Evolutionary conservation across 2,329 filamentous ascomycete genomes (phyloP).

Genomic region (Aspergillus alliaceus): DNA sequence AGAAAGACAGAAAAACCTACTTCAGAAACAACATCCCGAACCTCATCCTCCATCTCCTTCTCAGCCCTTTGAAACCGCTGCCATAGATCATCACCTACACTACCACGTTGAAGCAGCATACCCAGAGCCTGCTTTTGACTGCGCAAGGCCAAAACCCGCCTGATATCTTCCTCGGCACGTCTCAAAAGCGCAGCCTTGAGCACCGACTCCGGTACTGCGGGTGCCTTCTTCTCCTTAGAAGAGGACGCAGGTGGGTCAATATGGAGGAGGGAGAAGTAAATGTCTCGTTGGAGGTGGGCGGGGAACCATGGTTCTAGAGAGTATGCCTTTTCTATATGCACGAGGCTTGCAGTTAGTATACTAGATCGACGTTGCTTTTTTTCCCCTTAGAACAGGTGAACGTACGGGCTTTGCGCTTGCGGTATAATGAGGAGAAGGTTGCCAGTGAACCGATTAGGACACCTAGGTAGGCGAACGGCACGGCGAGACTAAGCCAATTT

Average conservation of each 20-base stretch:
- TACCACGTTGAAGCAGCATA: constrained; percentile 80
- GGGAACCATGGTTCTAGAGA: constrained; percentile 94
- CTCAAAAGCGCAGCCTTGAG: constrained; percentile 85
- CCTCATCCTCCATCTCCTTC: constrained; percentile 95
- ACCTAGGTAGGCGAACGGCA: constrained; percentile 85
- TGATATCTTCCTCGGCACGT: constrained; percentile 89
- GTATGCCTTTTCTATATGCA: constrained; percentile 67
- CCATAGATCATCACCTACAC: constrained; percentile 94
- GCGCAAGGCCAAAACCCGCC: constrained; percentile 84
- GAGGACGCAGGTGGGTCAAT: constrained; percentile 55
- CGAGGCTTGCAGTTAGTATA: constrained; percentile 12
- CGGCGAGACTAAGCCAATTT: constrained; percentile 80
- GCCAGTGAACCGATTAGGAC: constrained; percentile 85
- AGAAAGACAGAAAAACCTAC: constrained; percentile 49
- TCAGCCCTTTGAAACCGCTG: constrained; percentile 88
- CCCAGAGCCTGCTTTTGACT: constrained; percentile 85
- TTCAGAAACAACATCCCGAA: constrained; percentile 91
- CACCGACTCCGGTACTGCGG: constrained; percentile 76
- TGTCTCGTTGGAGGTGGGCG: constrained; percentile 83
- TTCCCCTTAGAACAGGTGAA: background rate
- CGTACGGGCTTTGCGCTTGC: constrained; percentile 83
- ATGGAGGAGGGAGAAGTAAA: constrained; percentile 91
- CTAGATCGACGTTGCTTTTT: constrained; percentile 12
- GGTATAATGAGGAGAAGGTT: constrained; percentile 90
- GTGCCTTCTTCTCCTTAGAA: constrained; percentile 64